A percentile compares a stretch with the other conserved stretches of the same genome.
Evolutionary conservation across 768 basidiomycete species (phyloP).

Genomic region (Amanita fuliginea): DNA sequence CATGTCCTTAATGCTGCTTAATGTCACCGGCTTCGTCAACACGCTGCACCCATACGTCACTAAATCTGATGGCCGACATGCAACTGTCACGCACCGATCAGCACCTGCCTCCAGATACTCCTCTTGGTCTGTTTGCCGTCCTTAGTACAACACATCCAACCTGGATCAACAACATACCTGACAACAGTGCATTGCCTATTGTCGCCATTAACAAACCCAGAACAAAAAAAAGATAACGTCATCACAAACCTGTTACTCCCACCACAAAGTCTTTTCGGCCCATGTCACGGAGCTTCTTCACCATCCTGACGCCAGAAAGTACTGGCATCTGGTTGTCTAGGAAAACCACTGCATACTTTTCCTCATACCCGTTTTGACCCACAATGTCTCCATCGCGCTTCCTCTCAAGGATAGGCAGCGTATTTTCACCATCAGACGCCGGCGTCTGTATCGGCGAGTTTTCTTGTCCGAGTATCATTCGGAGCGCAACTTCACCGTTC

Average conservation of each 20-base stretch:
- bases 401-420: constrained; percentile 28
- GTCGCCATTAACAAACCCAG: background rate
- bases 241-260: constrained; percentile 48
- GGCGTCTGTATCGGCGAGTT: constrained; percentile 20
- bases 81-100: constrained; percentile 42
- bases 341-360: constrained; percentile 37
- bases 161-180: constrained; percentile 22
- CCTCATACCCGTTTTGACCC: constrained; percentile 14
- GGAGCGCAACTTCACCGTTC: constrained; percentile 71
- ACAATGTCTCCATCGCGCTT: constrained; percentile 8
- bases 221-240: background rate
- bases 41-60: constrained; percentile 31
- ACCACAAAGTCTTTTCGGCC: constrained; percentile 73
- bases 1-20: constrained; percentile 37
- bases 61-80: constrained; percentile 3
- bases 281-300: constrained; percentile 50
- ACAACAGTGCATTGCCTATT: constrained; percentile 34
- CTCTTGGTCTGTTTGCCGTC: constrained; percentile 44
- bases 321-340: constrained; percentile 78
- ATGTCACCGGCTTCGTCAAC: constrained; percentile 72
- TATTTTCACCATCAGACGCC: constrained; percentile 20
- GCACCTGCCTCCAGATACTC: constrained; percentile 71
- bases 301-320: constrained; percentile 62
- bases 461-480: constrained; percentile 47
- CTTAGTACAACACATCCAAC: constrained; percentile 2